Conservation (phyloP, 257 asterid species). For the Plantago ovata region DNA sequence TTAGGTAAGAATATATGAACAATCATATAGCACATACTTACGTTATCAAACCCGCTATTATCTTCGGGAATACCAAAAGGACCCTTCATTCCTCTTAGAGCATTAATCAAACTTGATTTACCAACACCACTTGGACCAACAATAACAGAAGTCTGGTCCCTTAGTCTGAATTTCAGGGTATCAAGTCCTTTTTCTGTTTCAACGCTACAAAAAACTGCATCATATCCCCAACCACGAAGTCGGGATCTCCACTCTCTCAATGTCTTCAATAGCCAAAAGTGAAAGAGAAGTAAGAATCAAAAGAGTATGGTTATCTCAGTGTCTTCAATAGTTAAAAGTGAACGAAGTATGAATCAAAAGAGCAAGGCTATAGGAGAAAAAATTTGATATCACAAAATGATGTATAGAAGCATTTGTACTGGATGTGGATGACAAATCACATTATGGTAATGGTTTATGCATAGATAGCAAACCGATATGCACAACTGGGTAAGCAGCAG, state of each 20-base stretch:
- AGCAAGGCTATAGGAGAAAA: neutral
- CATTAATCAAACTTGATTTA: slow-evolving; percentile 90
- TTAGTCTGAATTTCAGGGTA: slow-evolving; percentile 63
- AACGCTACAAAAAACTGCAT: slow-evolving; percentile 74
- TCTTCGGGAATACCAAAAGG: slow-evolving; percentile 35
- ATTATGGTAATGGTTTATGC: no score
- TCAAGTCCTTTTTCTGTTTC: slow-evolving; percentile 71
- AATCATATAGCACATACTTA: slow-evolving; percentile 35
- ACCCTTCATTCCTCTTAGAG: slow-evolving; percentile 54
- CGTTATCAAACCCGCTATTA: slow-evolving; percentile 59
- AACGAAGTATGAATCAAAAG: neutral
- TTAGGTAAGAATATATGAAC: neutral
- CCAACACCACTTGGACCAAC: slow-evolving; percentile 99
- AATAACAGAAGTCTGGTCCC: slow-evolving; percentile 80
- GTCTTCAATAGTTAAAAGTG: slow-evolving; percentile 37
- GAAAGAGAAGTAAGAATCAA: no score
- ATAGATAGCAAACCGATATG: no score
- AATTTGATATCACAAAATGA: neutral
- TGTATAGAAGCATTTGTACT: no score
- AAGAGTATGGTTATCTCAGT: no score
- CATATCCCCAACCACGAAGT: slow-evolving; percentile 85
- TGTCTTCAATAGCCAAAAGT: slow-evolving; percentile 38
- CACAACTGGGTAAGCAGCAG: no score
- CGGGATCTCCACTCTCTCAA: slow-evolving; percentile 68
- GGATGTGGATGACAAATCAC: no score